These are phyloP conservation scores for Epichloe aotearoae DNA, from an alignment of 2,329 filamentous ascomycete species.

Conservation along the genomic window DNA sequence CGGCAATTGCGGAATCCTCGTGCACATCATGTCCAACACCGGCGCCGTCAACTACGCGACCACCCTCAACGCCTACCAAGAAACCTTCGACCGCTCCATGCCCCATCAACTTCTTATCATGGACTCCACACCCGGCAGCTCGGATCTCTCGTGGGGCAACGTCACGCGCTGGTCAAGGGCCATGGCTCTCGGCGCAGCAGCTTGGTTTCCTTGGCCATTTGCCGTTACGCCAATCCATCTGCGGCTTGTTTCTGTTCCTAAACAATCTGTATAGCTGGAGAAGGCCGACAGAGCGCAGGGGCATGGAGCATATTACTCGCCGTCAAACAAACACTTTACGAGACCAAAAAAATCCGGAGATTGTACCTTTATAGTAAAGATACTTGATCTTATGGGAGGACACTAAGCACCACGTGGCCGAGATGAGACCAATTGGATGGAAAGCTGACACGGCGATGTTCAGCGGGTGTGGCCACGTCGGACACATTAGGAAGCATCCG, in stretches of 20 bases:
- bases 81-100: slow-evolving; percentile 23
- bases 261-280: slow-evolving; percentile 21
- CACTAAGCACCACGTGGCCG: slow-evolving; percentile 39
- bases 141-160: slow-evolving; percentile 27
- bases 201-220: slow-evolving; percentile 35
- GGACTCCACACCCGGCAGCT: slow-evolving; percentile 40
- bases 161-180: slow-evolving; percentile 38
- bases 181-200: slow-evolving; percentile 36
- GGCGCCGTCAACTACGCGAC: slow-evolving; percentile 40
- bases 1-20: slow-evolving; percentile 24
- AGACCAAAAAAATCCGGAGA: slow-evolving; percentile 24
- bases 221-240: slow-evolving; percentile 32
- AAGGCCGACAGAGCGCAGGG: slow-evolving; percentile 27
- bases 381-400: slow-evolving; percentile 41
- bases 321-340: slow-evolving; percentile 24
- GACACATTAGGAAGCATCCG: slow-evolving; percentile 43
- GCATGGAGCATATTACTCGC: slow-evolving; percentile 23
- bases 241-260: slow-evolving; percentile 27
- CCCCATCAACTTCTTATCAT: slow-evolving; percentile 35
- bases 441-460: slow-evolving; percentile 37
- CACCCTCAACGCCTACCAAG: slow-evolving; percentile 31
- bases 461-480: slow-evolving; percentile 45
- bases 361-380: slow-evolving; percentile 46
- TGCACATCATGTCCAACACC: slow-evolving; percentile 46
- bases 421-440: slow-evolving; percentile 35